Base-by-base conservation (phyloP, 2,329 filamentous ascomycete species). In the Pseudogymnoascus pannorum region DNA sequence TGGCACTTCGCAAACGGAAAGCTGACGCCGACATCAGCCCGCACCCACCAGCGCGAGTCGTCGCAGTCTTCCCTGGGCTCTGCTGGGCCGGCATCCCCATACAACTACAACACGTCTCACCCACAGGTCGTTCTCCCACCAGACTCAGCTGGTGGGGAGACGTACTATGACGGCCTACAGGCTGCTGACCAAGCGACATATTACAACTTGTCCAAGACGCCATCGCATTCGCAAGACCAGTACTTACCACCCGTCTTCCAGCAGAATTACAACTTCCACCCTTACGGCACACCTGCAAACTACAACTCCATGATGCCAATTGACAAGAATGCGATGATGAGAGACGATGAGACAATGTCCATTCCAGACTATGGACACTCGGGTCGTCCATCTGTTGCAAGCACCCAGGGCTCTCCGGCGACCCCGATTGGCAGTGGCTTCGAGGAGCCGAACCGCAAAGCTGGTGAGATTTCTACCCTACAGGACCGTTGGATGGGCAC, bases 41-140 rank as follows among this genome's bases (percentile, higher is more conserved):
- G 68, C 63, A 61, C 57, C 22, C 84, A 87, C 67, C 78, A 86
- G 51, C 80, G 84, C 66, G 83, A 86, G 65, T 82, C 83, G 2
- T 86, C 83, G 5, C 73, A 84, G 36, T 86, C 84, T 0, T 86
- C 84, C 0, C 68, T 86, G 40, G 82, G 81, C 9, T 86, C 84
- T 0, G 77, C 81, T 35, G 82, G 81, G n/a, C 84, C 84, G 16
- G 76, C 79, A 0, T 87, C 84, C 16, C 83, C 84, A 3, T 86
- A 78, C 70, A 79, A 77, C 38, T 75, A 78, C 62, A 83, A 77
- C 68, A 80, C 76, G 1, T 78, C 81, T 36, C 82, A 85, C 64
- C 83, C 83, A 2, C 81, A 84, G 7, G 83, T 87, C 20, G 40
- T 31, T 36, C 31, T 62, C 29, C 61, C 60, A 20, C 77, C 75